Conservation (phyloP, 257 asterid species). For the Petrea volubilis region DNA sequence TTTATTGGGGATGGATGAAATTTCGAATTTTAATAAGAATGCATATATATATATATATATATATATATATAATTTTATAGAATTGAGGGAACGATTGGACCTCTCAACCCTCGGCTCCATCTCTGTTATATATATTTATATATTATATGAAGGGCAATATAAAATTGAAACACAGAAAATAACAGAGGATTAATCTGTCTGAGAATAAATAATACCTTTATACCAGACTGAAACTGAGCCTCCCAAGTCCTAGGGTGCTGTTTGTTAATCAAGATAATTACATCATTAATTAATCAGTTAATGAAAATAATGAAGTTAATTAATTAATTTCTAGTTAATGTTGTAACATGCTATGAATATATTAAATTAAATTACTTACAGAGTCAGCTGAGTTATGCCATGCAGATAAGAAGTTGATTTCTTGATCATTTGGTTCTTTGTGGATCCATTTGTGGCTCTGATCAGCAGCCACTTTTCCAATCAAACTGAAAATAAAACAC, state of each 20-base stretch:
- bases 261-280: slow-evolving; percentile 12
- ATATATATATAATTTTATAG: too few species aligned
- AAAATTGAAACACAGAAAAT: too few species aligned
- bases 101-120: too few species aligned
- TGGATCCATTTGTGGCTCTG: slow-evolving; percentile 98
- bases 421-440: slow-evolving; percentile 92
- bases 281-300: neutral
- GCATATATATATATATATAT: neutral
- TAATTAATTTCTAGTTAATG: neutral
- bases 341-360: neutral
- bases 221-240: slow-evolving; percentile 96
- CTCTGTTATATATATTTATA: too few species aligned
- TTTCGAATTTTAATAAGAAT: too few species aligned
- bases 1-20: too few species aligned
- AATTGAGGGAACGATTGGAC: too few species aligned
- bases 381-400: slow-evolving; percentile 99
- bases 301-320: neutral
- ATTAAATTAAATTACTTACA: slow-evolving; percentile 38
- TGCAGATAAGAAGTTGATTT: slow-evolving; percentile 94
- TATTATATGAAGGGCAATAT: too few species aligned
- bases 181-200: neutral
- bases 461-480: slow-evolving; percentile 99
- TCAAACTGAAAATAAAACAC: slow-evolving; percentile 45
- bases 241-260: slow-evolving; percentile 99
- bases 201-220: slow-evolving; percentile 58